phyloP scores from a whole-genome alignment of 495 filamentous ascomycete species.

The Parathielavia appendiculata region DNA sequence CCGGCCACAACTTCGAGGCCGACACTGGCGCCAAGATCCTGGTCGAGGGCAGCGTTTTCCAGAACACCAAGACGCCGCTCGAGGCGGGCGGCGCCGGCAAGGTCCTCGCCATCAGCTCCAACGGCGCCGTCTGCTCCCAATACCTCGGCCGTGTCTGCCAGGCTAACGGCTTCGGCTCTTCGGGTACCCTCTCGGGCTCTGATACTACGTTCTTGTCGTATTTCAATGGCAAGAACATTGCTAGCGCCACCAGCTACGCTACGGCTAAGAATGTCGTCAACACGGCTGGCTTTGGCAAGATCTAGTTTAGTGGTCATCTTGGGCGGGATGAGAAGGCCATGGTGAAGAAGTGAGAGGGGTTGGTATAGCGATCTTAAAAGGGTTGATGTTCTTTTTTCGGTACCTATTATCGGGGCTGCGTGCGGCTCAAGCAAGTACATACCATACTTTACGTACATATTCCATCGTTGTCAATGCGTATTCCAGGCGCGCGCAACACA shows the following conservation, averaged over 20 bases:
- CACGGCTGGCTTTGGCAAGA: slow-evolving; percentile 8
- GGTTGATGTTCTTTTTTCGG: too few relatives aligned
- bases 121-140: not conserved
- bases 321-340: too few relatives aligned
- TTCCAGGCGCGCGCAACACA: too few relatives aligned
- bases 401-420: too few relatives aligned
- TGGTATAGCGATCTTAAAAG: too few relatives aligned
- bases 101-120: not conserved
- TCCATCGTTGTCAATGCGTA: too few relatives aligned
- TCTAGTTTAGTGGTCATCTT: not conserved
- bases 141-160: slow-evolving; percentile 7
- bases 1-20: slow-evolving; percentile 4
- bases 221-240: slow-evolving; percentile 7
- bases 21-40: slow-evolving; percentile 4
- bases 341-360: too few relatives aligned
- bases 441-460: too few relatives aligned
- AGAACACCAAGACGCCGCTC: slow-evolving; percentile 2
- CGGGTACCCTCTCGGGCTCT: not conserved
- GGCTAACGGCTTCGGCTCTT: slow-evolving; percentile 9
- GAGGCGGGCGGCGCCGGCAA: slow-evolving; percentile 3
- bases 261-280: slow-evolving; percentile 4
- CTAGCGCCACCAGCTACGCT: not conserved
- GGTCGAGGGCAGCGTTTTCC: slow-evolving; percentile 10
- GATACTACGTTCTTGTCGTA: not conserved
- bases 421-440: too few relatives aligned